These are phyloP conservation scores for Ophiocordyceps camponoti-leonardi DNA, from an alignment of 2,329 filamentous ascomycete species.

Conservation along the genomic window DNA sequence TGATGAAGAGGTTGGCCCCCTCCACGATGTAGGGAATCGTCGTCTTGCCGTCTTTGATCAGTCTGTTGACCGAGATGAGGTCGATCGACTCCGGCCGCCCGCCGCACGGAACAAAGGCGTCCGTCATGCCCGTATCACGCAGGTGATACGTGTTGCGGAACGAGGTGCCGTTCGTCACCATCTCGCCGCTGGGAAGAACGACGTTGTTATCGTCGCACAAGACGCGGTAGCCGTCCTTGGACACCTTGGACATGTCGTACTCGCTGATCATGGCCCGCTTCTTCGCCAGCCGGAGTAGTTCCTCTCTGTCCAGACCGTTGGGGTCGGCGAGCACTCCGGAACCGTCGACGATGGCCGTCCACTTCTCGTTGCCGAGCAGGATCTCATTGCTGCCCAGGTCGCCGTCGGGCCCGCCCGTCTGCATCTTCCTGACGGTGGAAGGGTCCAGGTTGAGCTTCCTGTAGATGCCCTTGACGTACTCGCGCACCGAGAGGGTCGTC, in stretches of 20 bases:
- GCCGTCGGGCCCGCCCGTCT: conserved; percentile 92
- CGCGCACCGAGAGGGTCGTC: conserved; percentile 90
- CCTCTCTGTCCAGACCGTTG: conserved; percentile 68
- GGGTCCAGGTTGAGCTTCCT: conserved; percentile 86
- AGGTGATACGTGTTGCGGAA: conserved; percentile 98
- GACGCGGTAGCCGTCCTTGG: conserved; percentile 74
- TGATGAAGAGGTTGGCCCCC: conserved; percentile 96
- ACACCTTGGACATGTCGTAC: conserved; percentile 74
- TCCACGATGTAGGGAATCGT: conserved; percentile 91
- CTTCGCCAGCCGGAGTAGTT: conserved; percentile 73
- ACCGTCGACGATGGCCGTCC: conserved; percentile 89
- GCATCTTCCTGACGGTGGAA: conserved; percentile 73
- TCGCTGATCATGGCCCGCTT: conserved; percentile 76
- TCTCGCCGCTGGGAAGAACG: conserved; percentile 72
- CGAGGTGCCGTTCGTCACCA: conserved; percentile 75
- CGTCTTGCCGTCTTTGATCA: conserved; percentile 80
- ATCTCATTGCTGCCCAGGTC: conserved; percentile 98
- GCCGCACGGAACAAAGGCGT: conserved; percentile 89
- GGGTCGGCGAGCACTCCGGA: conserved; percentile 89
- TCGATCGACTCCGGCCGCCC: conserved; percentile 95
- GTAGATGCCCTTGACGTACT: conserved; percentile 94
- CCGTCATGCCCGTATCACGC: conserved; percentile 57
- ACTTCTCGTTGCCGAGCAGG: conserved; percentile 86
- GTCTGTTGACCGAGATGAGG: conserved; percentile 65
- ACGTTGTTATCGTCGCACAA: conserved; percentile 82